Evolutionary conservation across 2,329 filamentous ascomycete species (phyloP).

Genomic region (Byssochlamys sp.): DNA sequence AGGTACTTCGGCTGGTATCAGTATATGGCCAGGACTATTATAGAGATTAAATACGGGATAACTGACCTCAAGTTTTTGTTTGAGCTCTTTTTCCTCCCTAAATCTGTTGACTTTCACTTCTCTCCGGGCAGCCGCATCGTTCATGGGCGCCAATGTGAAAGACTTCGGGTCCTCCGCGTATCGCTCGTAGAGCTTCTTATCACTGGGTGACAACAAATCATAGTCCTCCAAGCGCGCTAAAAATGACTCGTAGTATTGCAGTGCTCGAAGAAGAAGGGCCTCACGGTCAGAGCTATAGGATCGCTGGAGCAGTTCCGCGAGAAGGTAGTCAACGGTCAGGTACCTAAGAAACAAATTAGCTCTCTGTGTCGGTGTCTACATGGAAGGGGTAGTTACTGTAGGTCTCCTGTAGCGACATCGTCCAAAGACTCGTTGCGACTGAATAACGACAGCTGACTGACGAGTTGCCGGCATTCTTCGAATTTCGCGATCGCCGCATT

Average conservation of each 20-base stretch:
- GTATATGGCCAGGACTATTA: constrained; percentile 19
- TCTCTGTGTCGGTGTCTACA: neutral
- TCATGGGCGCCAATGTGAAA: constrained; percentile 62
- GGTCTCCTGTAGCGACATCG: constrained; percentile 71
- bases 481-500: constrained; percentile 59
- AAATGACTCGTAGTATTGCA: constrained; percentile 67
- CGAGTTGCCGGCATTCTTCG: constrained; percentile 60
- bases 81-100: constrained; percentile 74
- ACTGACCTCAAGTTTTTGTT: constrained; percentile 64
- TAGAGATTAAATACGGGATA: constrained; percentile 10
- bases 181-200: constrained; percentile 60
- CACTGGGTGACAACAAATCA: constrained; percentile 54
- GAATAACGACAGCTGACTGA: constrained; percentile 68
- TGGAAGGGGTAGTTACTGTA: constrained; percentile 51
- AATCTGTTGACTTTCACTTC: constrained; percentile 80
- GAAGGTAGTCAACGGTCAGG: constrained; percentile 64
- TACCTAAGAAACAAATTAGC: constrained; percentile 43
- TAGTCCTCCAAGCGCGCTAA: constrained; percentile 70
- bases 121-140: constrained; percentile 59
- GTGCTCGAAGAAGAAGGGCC: constrained; percentile 51
- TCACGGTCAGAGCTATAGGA: constrained; percentile 55
- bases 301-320: constrained; percentile 70
- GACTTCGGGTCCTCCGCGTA: constrained; percentile 63
- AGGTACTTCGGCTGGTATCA: constrained; percentile 43
- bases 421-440: constrained; percentile 82